Percentiles rank a stretch among this genome's conserved stretches.
These are phyloP conservation scores for Boletus insuetus DNA, from an alignment of 768 basidiomycete genomes.

Conservation along the genomic window DNA sequence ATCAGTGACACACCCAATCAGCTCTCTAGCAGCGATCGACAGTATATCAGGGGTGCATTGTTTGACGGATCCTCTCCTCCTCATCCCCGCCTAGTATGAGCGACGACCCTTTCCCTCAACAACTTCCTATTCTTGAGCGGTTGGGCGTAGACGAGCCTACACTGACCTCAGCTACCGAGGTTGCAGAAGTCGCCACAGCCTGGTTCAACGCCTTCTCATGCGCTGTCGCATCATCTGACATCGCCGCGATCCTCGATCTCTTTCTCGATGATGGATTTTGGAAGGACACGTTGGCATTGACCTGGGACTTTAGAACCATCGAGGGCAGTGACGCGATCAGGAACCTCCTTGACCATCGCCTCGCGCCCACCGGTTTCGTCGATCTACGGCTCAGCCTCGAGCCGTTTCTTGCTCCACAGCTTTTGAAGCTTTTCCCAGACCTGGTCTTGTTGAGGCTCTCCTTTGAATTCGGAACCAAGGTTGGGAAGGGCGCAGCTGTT, in stretches of 20 bases:
- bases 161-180: slow-evolving; percentile 15
- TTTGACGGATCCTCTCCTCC: too few relatives aligned
- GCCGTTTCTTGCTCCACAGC: slow-evolving; percentile 24
- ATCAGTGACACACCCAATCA: too few relatives aligned
- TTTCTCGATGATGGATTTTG: slow-evolving; percentile 37
- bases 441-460: slow-evolving; percentile 54
- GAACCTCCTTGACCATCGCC: slow-evolving; percentile 37
- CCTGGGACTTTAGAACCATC: slow-evolving; percentile 55
- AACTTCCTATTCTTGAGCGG: slow-evolving; percentile 28
- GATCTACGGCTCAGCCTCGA: slow-evolving; percentile 13
- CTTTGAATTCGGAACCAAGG: slow-evolving; percentile 52
- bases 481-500: slow-evolving; percentile 51
- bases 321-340: slow-evolving; percentile 37
- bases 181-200: slow-evolving; percentile 14
- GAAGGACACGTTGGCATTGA: slow-evolving; percentile 52
- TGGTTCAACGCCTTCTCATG: slow-evolving; percentile 26
- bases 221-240: slow-evolving; percentile 18
- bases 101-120: slow-evolving; percentile 21
- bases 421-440: slow-evolving; percentile 49
- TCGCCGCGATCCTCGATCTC: slow-evolving; percentile 18
- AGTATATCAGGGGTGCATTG: too few relatives aligned
- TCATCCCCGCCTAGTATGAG: slow-evolving; percentile 10
- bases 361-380: slow-evolving; percentile 16
- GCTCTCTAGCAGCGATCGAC: too few relatives aligned
- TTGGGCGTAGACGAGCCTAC: slow-evolving; percentile 20